Percentiles rank a stretch among this genome's conserved stretches.
These are phyloP conservation scores for Naganishia vishniacii DNA, from an alignment of 768 basidiomycete genomes.

Conservation along the genomic window DNA sequence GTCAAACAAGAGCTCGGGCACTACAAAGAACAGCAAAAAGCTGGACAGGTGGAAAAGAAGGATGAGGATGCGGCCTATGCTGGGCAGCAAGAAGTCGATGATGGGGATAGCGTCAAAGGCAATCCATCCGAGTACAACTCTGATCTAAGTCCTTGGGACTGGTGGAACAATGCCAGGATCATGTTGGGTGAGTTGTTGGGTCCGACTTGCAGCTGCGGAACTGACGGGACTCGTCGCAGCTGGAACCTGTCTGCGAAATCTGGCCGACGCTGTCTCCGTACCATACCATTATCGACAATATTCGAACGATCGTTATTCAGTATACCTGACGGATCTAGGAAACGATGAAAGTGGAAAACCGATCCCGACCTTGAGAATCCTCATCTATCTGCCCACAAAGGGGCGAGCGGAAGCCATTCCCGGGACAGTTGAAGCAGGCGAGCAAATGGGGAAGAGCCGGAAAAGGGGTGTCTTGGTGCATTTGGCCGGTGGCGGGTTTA, in stretches of 20 bases:
- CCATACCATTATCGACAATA: conserved; percentile 25
- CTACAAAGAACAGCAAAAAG: conserved; percentile 2
- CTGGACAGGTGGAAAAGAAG: background rate
- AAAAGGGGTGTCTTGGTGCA: conserved; percentile 26
- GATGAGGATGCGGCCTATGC: background rate
- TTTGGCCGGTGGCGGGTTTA: conserved; percentile 25
- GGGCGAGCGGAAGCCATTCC: background rate
- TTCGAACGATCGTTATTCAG: conserved; percentile 21
- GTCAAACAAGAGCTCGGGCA: conserved; percentile 4
- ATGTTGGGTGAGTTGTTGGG: background rate
- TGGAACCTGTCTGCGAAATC: conserved; percentile 21
- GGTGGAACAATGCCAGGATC: conserved; percentile 23
- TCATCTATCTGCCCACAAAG: conserved; percentile 22
- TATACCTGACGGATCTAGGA: conserved; percentile 21
- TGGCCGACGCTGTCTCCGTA: conserved; percentile 20
- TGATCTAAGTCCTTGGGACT: conserved; percentile 10
- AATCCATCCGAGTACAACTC: conserved; percentile 4
- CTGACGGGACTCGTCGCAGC: background rate
- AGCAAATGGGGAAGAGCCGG: conserved; percentile 12
- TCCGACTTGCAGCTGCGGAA: background rate
- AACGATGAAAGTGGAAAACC: conserved; percentile 17
- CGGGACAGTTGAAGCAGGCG: conserved; percentile 11
- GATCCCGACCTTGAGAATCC: conserved; percentile 16
- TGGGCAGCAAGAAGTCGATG: background rate
- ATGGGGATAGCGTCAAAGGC: background rate